Evolutionary conservation across 176 grass and related monocot genomes (phyloP).

Genomic region (Aegilops bicornis): DNA sequence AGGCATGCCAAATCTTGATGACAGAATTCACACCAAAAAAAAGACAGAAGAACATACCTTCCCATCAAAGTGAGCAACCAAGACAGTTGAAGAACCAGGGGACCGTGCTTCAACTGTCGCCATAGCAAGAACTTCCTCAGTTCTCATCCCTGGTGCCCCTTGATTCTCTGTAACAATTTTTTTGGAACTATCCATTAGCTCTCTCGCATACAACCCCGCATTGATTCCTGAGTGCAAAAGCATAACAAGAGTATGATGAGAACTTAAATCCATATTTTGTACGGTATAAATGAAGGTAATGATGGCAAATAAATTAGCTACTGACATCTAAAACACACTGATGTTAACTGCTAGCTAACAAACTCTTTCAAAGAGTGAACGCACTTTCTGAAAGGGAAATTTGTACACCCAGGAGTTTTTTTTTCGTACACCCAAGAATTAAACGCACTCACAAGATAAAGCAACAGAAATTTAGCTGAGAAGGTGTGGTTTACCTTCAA

Average conservation of each 20-base stretch:
- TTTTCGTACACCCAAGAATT: neutral
- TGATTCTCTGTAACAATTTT: slow-evolving; percentile 49
- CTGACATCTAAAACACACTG: neutral
- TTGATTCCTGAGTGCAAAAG: slow-evolving; percentile 67
- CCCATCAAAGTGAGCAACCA: slow-evolving; percentile 91
- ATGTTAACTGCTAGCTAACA: neutral
- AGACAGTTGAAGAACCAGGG: slow-evolving; percentile 93
- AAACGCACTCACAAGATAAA: neutral
- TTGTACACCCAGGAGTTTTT: too few relatives aligned
- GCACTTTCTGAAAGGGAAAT: too few relatives aligned
- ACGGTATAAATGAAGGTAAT: neutral
- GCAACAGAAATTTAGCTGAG: neutral
- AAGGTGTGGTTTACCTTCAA: slow-evolving; percentile 68
- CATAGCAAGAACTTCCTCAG: slow-evolving; percentile 63
- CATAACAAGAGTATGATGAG: neutral
- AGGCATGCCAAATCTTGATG: neutral
- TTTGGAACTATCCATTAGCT: slow-evolving; percentile 81
- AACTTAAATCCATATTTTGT: neutral
- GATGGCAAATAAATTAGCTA: slow-evolving; percentile 7
- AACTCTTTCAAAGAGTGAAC: neutral
- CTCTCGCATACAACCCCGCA: slow-evolving; percentile 82
- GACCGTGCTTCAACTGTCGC: slow-evolving; percentile 64
- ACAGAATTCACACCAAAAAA: neutral
- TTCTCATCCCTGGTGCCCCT: slow-evolving; percentile 49
- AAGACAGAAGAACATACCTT: slow-evolving; percentile 35